Base-by-base conservation (phyloP, 1,284 basidiomycete genomes). In the Microbotryum intermedium region DNA sequence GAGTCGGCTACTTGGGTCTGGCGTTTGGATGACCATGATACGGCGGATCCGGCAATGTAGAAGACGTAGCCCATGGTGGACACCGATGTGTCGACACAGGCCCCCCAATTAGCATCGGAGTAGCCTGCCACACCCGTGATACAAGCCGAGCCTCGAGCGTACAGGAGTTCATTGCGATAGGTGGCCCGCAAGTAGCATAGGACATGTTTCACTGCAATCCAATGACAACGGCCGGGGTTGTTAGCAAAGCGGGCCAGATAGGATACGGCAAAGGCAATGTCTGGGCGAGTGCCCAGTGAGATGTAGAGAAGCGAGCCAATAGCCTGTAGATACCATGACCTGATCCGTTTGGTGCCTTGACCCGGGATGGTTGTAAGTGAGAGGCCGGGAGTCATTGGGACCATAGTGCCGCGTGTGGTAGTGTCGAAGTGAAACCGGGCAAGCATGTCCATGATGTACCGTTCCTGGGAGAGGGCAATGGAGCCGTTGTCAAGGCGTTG, bases 391-490 rank as follows among this genome's bases (percentile, higher is more conserved):
- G 59, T 34, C 42, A 61, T 55, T 6, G 62, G 34, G 34, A 39
- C 34, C 4, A 16, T 39, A 39, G 34, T 39, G 34, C 34, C 34
- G 34, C 34, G 34, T 13, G 34, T 39, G 2, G 34, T 39, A 13
- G 34, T 39, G 34, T 39, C 34, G 11, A 39, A 39, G 11, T 39
- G 62, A 53, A 71, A 75, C 7, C 64, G 49, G 2, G 71, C 59
- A 1, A 81, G 73, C 7, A 78, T 69, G 21, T 70, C 59, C 2
- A 73, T 49, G 30, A 73, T 70, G 61, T 78, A 77, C 9, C 73
- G 71, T 0, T 57, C 50, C 46, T 77, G 75, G 0, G 61, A 69
- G 16, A 77, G 60, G n/a, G 66, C 57, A n/a, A 77, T 67, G 3
- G 72, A 75, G 7, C 71, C 58, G 4, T 52, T 44, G 18, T 67